Conservation (phyloP, 768 basidiomycete species). For the Lentinula sp. region DNA sequence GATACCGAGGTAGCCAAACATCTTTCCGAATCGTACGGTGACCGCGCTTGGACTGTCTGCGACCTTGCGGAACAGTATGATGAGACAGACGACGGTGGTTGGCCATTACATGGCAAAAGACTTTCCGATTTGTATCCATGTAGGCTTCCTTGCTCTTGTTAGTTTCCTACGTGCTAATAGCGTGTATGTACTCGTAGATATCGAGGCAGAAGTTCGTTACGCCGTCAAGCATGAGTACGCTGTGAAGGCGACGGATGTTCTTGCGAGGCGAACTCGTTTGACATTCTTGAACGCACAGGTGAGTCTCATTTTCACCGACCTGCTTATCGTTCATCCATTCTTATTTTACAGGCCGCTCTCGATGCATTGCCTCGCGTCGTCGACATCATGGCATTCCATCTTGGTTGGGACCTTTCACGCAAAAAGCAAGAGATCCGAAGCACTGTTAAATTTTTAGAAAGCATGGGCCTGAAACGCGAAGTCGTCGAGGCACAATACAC, state of each 20-base stretch:
- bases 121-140: conserved; percentile 73
- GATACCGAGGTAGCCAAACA: conserved; percentile 92
- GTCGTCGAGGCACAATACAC: conserved; percentile 25
- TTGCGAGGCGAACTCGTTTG: conserved; percentile 86
- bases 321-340: background rate
- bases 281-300: conserved; percentile 90
- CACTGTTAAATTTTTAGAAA: conserved; percentile 63
- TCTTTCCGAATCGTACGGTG: conserved; percentile 90
- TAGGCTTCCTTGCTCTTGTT: conserved; percentile 23
- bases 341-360: conserved; percentile 42
- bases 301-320: background rate
- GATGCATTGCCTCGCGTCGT: conserved; percentile 82
- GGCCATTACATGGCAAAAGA: conserved; percentile 84
- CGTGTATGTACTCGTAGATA: conserved; percentile 35
- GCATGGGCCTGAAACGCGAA: conserved; percentile 78
- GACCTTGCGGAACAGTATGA: conserved; percentile 49
- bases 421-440: conserved; percentile 52
- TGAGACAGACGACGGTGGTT: conserved; percentile 60
- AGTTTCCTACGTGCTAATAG: background rate
- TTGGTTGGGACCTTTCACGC: conserved; percentile 65
- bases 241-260: conserved; percentile 84
- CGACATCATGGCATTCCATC: conserved; percentile 85
- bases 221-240: conserved; percentile 90
- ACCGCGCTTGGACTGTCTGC: conserved; percentile 93
- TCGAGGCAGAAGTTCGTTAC: conserved; percentile 91